Conservation (phyloP, 1,139 yeast genomes). For the Suzukiozyma palmioleophila region DNA sequence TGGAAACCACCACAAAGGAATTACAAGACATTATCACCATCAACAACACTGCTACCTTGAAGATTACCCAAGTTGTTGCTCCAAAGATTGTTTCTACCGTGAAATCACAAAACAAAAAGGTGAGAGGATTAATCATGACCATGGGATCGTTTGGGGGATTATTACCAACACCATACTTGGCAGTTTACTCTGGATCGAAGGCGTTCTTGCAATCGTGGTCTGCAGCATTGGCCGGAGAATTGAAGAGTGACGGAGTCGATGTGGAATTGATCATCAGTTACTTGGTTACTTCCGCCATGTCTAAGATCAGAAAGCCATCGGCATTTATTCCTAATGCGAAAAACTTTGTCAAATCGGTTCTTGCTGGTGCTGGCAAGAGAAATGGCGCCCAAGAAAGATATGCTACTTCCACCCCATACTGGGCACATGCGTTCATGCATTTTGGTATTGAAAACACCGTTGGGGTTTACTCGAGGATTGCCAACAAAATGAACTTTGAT, state of each 20-base stretch:
- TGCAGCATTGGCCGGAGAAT: conserved; percentile 82
- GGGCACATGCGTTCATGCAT: conserved; percentile 93
- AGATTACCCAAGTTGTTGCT: conserved; percentile 70
- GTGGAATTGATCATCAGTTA: conserved; percentile 87
- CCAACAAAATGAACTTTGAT: conserved; percentile 59
- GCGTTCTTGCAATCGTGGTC: conserved; percentile 95
- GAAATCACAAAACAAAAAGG: conserved; percentile 26
- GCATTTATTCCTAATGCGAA: conserved; percentile 77
- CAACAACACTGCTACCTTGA: conserved; percentile 80
- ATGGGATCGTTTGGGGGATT: conserved; percentile 98
- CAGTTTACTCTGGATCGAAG: conserved; percentile 94
- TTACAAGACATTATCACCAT: conserved; percentile 75
- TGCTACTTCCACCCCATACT: conserved; percentile 86
- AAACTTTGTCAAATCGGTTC: conserved; percentile 66
- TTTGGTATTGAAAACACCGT: conserved; percentile 73
- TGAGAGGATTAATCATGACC: conserved; percentile 74
- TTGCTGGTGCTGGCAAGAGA: conserved; percentile 72
- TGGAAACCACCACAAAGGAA: conserved; percentile 73
- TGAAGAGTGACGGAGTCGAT: conserved; percentile 64
- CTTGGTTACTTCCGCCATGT: conserved; percentile 92
- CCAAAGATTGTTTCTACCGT: conserved; percentile 64
- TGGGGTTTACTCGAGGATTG: conserved; percentile 74
- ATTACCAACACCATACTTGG: conserved; percentile 86
- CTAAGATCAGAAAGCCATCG: conserved; percentile 80
- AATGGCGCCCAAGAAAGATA: conserved; percentile 90